Percentiles rank a stretch among this genome's conserved stretches.
Conservation (phyloP, 495 filamentous ascomycete genomes). For the Daldinia caldariorum region DNA sequence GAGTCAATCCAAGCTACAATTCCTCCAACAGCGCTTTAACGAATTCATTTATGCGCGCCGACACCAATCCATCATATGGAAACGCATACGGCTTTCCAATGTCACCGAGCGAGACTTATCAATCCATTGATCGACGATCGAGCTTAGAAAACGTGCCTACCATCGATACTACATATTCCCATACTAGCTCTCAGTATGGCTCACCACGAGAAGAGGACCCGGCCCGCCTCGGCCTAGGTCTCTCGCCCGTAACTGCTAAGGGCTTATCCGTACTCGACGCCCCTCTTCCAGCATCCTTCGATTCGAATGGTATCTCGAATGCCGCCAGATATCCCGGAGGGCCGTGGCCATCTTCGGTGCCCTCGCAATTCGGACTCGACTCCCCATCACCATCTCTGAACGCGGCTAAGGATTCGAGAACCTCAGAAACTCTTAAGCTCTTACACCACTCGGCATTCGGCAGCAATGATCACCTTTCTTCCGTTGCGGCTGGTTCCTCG, state of each 20-base stretch:
- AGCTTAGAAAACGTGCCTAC: conserved; percentile 70
- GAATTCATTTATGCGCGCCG: conserved; percentile 83
- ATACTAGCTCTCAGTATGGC: conserved; percentile 81
- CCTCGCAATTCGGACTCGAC: conserved; percentile 90
- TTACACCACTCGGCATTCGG: conserved; percentile 88
- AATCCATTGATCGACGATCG: conserved; percentile 56
- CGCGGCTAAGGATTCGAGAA: conserved; percentile 63
- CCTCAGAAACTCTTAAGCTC: conserved; percentile 78
- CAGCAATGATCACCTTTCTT: conserved; percentile 55
- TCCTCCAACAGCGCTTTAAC: conserved; percentile 77
- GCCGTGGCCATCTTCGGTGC: conserved; percentile 91
- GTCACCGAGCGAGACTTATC: conserved; percentile 52
- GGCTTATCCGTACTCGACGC: conserved; percentile 90
- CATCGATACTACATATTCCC: conserved; percentile 81
- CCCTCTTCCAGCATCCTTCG: conserved; percentile 92
- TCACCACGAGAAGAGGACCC: conserved; percentile 82
- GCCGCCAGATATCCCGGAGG: conserved; percentile 79
- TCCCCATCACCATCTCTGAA: conserved; percentile 83
- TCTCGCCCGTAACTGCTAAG: conserved; percentile 75
- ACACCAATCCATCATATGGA: conserved; percentile 57
- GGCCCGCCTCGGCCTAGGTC: conserved; percentile 67
- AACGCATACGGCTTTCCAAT: conserved; percentile 50
- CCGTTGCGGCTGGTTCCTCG: conserved; percentile 69
- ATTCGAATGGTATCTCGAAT: conserved; percentile 93
- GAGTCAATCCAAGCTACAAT: conserved; percentile 71